These are phyloP conservation scores for Irpex sp. DNA, from an alignment of 1,284 basidiomycete species.

Conservation along the genomic window DNA sequence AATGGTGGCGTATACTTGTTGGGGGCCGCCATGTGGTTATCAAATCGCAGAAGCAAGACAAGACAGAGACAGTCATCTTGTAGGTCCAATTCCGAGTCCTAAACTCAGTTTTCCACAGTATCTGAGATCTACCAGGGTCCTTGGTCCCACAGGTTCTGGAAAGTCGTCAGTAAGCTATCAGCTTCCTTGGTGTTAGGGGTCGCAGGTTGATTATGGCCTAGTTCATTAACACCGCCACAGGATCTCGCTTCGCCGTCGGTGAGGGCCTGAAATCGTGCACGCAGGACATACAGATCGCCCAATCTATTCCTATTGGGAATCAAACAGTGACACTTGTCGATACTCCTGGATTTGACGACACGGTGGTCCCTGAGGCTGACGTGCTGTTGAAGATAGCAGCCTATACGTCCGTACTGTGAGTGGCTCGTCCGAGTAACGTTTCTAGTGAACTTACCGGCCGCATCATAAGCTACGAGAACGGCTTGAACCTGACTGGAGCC, in stretches of 20 bases:
- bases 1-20: too few relatives aligned
- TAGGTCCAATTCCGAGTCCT: too few relatives aligned
- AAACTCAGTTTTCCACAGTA: too few relatives aligned
- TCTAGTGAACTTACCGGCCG: too few relatives aligned
- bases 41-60: too few relatives aligned
- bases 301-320: constrained; percentile 27
- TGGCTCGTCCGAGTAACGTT: too few relatives aligned
- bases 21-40: too few relatives aligned
- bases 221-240: constrained; percentile 22
- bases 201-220: constrained; percentile 1
- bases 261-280: constrained; percentile 20
- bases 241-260: too few relatives aligned
- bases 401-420: constrained; percentile 4
- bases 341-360: constrained; percentile 41
- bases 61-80: too few relatives aligned
- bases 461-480: constrained; percentile 30
- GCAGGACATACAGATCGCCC: constrained; percentile 14
- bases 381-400: constrained; percentile 31
- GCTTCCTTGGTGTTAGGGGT: neutral
- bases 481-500: constrained; percentile 40
- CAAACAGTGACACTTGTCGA: constrained; percentile 28
- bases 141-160: constrained; percentile 21
- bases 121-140: constrained; percentile 12
- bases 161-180: constrained; percentile 16
- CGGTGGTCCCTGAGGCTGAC: constrained; percentile 34